Conservation (phyloP, 2,329 filamentous ascomycete genomes). For the Sclerotinia glacialis region DNA sequence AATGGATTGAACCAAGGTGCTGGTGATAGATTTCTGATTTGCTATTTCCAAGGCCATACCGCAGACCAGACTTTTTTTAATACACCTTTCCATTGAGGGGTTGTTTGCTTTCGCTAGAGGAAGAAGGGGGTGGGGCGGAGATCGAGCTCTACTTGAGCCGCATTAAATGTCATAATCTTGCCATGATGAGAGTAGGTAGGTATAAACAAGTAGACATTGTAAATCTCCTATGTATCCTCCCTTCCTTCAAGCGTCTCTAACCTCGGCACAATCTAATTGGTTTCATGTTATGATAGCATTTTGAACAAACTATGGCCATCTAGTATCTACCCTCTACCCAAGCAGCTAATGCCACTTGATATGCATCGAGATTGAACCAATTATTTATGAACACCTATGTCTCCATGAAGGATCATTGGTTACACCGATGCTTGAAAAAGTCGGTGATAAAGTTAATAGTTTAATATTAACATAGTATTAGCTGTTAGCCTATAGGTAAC, state of each 20-base stretch:
- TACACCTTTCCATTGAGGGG: neutral
- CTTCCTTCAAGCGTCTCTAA: neutral
- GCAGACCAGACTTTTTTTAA: no score
- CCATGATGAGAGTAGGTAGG: neutral
- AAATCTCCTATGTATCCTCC: no score
- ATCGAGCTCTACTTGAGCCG: slow-evolving; percentile 4
- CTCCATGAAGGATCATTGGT: slow-evolving; percentile 1
- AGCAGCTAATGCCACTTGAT: neutral
- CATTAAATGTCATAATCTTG: neutral
- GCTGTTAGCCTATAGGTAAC: neutral
- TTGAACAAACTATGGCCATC: neutral
- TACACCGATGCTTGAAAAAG: slow-evolving; percentile 8
- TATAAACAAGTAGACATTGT: neutral
- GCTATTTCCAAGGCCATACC: neutral
- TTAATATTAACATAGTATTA: neutral
- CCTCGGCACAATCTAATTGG: neutral
- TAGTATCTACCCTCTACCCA: neutral
- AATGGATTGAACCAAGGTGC: neutral
- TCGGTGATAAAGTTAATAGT: slow-evolving; percentile 2
- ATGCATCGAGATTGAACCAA: no score
- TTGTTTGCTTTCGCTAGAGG: neutral
- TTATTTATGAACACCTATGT: neutral
- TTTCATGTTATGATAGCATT: neutral
- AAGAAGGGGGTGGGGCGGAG: neutral
- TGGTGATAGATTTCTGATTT: neutral